Evolutionary conservation across 768 basidiomycete species (phyloP).

Genomic region (Leccinum subgranulosum): DNA sequence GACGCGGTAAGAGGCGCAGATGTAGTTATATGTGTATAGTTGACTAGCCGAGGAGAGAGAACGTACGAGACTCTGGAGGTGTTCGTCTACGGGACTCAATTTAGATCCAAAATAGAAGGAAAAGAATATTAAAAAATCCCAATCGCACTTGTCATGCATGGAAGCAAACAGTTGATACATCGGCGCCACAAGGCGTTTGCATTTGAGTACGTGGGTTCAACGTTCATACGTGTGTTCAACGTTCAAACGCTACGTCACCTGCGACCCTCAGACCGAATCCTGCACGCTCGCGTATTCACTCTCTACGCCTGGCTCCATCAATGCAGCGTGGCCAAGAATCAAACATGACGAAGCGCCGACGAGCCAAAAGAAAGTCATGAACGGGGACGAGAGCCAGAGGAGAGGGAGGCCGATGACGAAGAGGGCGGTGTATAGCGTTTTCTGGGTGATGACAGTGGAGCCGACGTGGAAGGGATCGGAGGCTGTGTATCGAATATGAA

Average conservation of each 20-base stretch:
- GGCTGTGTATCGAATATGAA: conserved; percentile 39
- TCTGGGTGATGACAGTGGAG: conserved; percentile 81
- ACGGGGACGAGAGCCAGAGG: conserved; percentile 73
- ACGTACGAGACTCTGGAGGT: not conserved
- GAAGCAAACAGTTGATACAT: not conserved
- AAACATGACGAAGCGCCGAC: conserved; percentile 83
- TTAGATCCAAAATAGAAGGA: not conserved
- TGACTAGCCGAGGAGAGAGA: not conserved
- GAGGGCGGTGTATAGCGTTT: conserved; percentile 80
- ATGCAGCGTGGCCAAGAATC: conserved; percentile 80
- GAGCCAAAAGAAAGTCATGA: conserved; percentile 91
- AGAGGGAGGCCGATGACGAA: conserved; percentile 92
- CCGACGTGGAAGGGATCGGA: conserved; percentile 85
- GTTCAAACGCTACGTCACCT: not conserved
- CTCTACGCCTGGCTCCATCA: conserved; percentile 95
- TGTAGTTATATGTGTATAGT: not conserved
- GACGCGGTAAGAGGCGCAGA: not conserved
- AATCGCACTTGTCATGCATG: not conserved
- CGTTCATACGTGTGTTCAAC: not conserved
- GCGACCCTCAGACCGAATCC: conserved; percentile 44
- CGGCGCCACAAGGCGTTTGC: not conserved
- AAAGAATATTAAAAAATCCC: not conserved
- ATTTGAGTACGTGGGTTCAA: not conserved
- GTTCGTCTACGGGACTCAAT: not conserved
- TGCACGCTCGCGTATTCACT: conserved; percentile 86